These are phyloP conservation scores for Candida pini DNA, from an alignment of 805 yeast genomes.

Conservation along the genomic window DNA sequence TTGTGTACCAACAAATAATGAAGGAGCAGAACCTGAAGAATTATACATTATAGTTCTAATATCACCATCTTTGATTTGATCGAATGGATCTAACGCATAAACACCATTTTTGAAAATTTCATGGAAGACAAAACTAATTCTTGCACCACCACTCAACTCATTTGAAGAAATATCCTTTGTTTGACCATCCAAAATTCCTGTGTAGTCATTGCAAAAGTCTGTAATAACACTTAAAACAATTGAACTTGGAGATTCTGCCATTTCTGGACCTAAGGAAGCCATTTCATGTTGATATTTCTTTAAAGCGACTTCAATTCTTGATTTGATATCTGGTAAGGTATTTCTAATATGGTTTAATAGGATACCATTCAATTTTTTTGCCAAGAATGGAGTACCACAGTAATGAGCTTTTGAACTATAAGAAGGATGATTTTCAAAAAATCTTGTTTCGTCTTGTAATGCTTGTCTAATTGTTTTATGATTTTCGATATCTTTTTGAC, in stretches of 20 bases:
- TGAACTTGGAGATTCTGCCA: constrained; percentile 83
- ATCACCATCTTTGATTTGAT: constrained; percentile 91
- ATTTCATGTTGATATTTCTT: constrained; percentile 82
- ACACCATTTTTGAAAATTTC: constrained; percentile 93
- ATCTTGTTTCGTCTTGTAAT: constrained; percentile 68
- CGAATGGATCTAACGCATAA: constrained; percentile 89
- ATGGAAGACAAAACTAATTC: constrained; percentile 94
- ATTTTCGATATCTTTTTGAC: constrained; percentile 90
- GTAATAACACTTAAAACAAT: constrained; percentile 88
- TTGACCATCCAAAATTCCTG: constrained; percentile 87
- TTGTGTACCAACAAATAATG: constrained; percentile 93
- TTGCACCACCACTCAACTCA: constrained; percentile 96
- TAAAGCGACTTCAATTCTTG: constrained; percentile 79
- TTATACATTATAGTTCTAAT: constrained; percentile 96
- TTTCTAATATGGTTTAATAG: constrained; percentile 85
- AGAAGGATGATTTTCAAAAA: constrained; percentile 84
- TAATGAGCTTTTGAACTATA: constrained; percentile 90
- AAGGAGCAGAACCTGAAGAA: constrained; percentile 94
- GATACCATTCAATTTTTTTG: constrained; percentile 84
- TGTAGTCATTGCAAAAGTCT: constrained; percentile 86
- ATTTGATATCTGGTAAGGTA: constrained; percentile 87
- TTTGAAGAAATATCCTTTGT: constrained; percentile 81
- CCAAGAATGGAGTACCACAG: constrained; percentile 98
- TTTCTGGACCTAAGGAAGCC: constrained; percentile 75
- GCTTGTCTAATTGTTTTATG: constrained; percentile 88